Percentiles rank a stretch among this genome's conserved stretches.
These are phyloP conservation scores for Eutrema japonicum DNA, from an alignment of 345 rosid species.

Conservation along the genomic window DNA sequence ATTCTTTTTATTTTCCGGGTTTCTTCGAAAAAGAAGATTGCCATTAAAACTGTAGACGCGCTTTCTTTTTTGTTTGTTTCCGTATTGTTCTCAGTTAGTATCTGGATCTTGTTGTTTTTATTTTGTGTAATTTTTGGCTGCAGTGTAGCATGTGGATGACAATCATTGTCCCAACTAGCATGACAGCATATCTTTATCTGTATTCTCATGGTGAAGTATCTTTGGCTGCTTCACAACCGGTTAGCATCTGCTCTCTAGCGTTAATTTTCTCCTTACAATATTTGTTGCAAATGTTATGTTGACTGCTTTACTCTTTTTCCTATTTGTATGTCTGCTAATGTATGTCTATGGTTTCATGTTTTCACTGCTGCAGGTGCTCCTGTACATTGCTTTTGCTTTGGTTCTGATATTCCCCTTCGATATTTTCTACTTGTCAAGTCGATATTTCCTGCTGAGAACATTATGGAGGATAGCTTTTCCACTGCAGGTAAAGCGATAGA, in stretches of 20 bases:
- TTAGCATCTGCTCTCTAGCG: constrained; percentile 53
- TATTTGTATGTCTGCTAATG: constrained; percentile 8
- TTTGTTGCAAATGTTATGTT: not conserved
- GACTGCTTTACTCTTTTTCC: constrained; percentile 11
- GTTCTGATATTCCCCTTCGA: constrained; percentile 90
- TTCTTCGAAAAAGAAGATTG: not conserved
- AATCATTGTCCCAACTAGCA: constrained; percentile 89
- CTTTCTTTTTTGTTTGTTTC: constrained; percentile 4
- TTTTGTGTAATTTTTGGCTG: constrained; percentile 41
- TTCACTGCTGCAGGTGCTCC: constrained; percentile 67
- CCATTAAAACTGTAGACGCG: not conserved
- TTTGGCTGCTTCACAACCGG: constrained; percentile 98
- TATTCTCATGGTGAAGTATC: constrained; percentile 98
- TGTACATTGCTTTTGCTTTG: constrained; percentile 76
- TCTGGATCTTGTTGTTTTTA: constrained; percentile 31
- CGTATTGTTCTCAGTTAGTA: constrained; percentile 7
- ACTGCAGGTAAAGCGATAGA: constrained; percentile 73
- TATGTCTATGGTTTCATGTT: constrained; percentile 26
- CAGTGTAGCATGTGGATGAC: constrained; percentile 99
- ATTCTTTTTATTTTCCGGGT: not conserved
- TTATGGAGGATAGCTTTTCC: constrained; percentile 91
- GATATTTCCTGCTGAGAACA: constrained; percentile 87
- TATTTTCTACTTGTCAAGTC: constrained; percentile 82
- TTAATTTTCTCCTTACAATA: not conserved
- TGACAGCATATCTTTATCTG: constrained; percentile 93